Conservation (phyloP, 75 land plant species). For the Sequoia sempervirens region DNA sequence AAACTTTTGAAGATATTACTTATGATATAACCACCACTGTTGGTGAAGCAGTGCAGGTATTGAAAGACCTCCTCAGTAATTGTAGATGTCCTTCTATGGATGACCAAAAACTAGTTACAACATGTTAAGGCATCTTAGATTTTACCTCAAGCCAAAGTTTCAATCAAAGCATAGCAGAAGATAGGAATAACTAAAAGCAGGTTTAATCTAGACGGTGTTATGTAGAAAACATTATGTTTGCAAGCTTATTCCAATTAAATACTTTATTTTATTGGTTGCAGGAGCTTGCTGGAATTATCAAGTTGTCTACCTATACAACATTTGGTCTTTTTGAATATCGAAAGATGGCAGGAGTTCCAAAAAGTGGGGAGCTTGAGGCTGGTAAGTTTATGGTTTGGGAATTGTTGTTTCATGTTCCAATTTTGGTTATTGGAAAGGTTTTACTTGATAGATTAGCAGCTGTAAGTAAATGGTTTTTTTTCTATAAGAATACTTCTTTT, state of each 20-base stretch:
- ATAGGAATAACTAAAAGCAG: background rate
- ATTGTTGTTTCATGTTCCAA: background rate
- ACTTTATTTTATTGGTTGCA: background rate
- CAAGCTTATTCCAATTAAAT: background rate
- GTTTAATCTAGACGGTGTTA: background rate
- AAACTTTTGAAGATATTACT: slow-evolving; percentile 39
- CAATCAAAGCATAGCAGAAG: background rate
- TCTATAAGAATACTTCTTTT: background rate
- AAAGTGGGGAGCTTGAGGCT: slow-evolving; percentile 5
- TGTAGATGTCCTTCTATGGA: background rate
- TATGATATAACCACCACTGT: slow-evolving; percentile 48
- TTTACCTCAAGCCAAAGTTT: background rate
- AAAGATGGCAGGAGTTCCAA: slow-evolving; percentile 4
- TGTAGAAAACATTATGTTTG: background rate
- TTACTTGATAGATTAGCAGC: background rate
- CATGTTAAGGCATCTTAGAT: background rate
- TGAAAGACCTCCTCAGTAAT: background rate
- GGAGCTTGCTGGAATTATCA: slow-evolving; percentile 23
- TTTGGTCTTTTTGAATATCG: slow-evolving; percentile 19
- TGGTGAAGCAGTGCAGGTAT: slow-evolving; percentile 37
- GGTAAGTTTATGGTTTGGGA: slow-evolving; percentile 8
- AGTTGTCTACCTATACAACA: slow-evolving; percentile 17
- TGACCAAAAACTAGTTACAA: background rate
- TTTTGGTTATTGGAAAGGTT: background rate
- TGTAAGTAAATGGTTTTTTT: background rate